Percentiles rank a stretch among this genome's conserved stretches.
phyloP scores from a whole-genome alignment of 2,329 filamentous ascomycete species.

The Grosmannia penicillata region DNA sequence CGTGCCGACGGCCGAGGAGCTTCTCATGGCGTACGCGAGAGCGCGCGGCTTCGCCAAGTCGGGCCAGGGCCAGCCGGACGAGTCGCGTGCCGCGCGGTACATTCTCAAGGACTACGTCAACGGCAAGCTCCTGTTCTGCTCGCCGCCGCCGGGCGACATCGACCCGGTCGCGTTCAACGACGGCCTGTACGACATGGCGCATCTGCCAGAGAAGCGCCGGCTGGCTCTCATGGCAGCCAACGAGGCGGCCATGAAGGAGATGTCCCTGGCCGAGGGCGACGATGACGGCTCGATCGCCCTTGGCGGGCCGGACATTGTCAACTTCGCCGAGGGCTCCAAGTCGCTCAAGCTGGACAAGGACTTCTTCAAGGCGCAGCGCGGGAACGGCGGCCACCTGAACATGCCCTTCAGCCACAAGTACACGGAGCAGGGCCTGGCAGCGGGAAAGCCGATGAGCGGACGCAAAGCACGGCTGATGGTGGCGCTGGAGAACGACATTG shows the following conservation, averaged over 20 bases:
- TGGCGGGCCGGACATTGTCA: conserved; percentile 28
- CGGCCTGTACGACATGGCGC: conserved; percentile 70
- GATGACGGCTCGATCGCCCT: conserved; percentile 17
- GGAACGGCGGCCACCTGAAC: conserved; percentile 49
- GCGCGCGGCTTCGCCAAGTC: conserved; percentile 84
- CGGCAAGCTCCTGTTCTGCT: conserved; percentile 84
- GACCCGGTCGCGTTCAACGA: conserved; percentile 70
- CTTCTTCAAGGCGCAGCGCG: conserved; percentile 62
- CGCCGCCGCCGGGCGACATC: conserved; percentile 55
- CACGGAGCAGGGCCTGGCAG: conserved; percentile 53
- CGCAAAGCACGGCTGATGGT: conserved; percentile 70
- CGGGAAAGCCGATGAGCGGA: conserved; percentile 56
- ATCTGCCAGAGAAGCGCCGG: conserved; percentile 70
- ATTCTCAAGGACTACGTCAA: conserved; percentile 96
- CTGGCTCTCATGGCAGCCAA: conserved; percentile 41
- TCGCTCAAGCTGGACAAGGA: conserved; percentile 65
- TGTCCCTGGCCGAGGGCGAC: conserved; percentile 12
- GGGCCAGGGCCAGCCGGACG: conserved; percentile 81
- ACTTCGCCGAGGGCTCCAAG: conserved; percentile 51
- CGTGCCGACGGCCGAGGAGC: conserved; percentile 65
- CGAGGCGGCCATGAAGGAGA: conserved; percentile 22
- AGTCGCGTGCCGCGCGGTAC: conserved; percentile 77
- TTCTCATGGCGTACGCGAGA: conserved; percentile 72
- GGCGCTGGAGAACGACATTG: conserved; percentile 72
- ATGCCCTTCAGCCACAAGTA: conserved; percentile 88